Percentiles rank a stretch among this genome's conserved stretches.
Evolutionary conservation across 352 stramenopile genomes (phyloP).

Genomic region (Phytophthora kernoviae): DNA sequence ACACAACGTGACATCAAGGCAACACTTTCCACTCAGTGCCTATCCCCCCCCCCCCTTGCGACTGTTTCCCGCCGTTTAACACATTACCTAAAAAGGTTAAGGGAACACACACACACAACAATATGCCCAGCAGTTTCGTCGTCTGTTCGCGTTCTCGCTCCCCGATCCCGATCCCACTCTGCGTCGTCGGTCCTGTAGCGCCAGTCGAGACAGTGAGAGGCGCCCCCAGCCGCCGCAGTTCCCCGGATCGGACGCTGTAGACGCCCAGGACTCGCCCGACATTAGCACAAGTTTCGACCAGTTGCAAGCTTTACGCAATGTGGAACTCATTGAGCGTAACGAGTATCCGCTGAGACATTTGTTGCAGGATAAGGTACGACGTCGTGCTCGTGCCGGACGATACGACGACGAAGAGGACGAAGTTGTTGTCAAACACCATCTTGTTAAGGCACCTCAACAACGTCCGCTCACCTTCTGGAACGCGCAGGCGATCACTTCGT

Average conservation of each 20-base stretch:
- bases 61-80: no score
- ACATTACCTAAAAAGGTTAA: no score
- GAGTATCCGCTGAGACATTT: slow-evolving; percentile 76
- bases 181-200: no score
- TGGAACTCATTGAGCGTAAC: slow-evolving; percentile 66
- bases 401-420: slow-evolving; percentile 48
- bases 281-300: slow-evolving; percentile 50
- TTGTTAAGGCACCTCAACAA: slow-evolving; percentile 47
- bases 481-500: slow-evolving; percentile 59
- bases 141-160: slow-evolving; percentile 1
- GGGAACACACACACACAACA: no score
- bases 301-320: slow-evolving; percentile 67
- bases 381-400: slow-evolving; percentile 30
- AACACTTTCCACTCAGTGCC: neutral
- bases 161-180: no score
- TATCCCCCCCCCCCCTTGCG: neutral
- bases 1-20: neutral
- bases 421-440: slow-evolving; percentile 45
- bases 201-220: slow-evolving; percentile 8
- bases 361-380: slow-evolving; percentile 39
- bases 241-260: neutral
- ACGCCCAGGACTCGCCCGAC: neutral
- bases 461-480: slow-evolving; percentile 60
- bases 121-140: neutral
- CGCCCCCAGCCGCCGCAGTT: neutral